These are phyloP conservation scores for Vickermania ingenoplastis DNA, from an alignment of 208 protist species.

Conservation along the genomic window DNA sequence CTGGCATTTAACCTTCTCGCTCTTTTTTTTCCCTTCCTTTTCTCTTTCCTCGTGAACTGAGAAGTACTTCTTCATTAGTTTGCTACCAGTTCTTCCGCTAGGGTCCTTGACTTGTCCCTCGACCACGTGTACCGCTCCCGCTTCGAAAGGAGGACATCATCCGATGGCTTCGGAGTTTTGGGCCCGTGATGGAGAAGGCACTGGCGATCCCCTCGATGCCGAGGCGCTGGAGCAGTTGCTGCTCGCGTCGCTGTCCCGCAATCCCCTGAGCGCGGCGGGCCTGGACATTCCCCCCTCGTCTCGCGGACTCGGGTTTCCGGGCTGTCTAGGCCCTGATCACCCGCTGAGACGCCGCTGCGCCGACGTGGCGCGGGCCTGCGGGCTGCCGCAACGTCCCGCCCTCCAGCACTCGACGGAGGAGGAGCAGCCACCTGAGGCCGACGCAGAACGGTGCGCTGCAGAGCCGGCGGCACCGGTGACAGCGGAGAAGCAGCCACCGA, in stretches of 20 bases:
- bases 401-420: background rate
- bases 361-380: background rate
- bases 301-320: background rate
- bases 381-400: background rate
- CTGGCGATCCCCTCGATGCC: background rate
- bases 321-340: background rate
- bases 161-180: too few species aligned
- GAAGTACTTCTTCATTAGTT: too few species aligned
- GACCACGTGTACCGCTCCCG: too few species aligned
- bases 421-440: too few species aligned
- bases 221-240: constrained; percentile 4
- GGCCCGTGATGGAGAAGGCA: too few species aligned
- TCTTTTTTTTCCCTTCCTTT: too few species aligned
- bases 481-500: constrained; percentile 6
- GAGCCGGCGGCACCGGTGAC: background rate
- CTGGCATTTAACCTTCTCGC: too few species aligned
- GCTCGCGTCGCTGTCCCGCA: constrained; percentile 1
- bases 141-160: too few species aligned
- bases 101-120: too few species aligned
- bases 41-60: too few species aligned
- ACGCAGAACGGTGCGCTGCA: background rate
- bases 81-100: too few species aligned
- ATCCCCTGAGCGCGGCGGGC: background rate
- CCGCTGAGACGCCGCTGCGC: background rate
- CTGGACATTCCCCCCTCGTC: background rate